Evolutionary conservation across 176 grass and related monocot genomes (phyloP).

Genomic region (Bromus sterilis): DNA sequence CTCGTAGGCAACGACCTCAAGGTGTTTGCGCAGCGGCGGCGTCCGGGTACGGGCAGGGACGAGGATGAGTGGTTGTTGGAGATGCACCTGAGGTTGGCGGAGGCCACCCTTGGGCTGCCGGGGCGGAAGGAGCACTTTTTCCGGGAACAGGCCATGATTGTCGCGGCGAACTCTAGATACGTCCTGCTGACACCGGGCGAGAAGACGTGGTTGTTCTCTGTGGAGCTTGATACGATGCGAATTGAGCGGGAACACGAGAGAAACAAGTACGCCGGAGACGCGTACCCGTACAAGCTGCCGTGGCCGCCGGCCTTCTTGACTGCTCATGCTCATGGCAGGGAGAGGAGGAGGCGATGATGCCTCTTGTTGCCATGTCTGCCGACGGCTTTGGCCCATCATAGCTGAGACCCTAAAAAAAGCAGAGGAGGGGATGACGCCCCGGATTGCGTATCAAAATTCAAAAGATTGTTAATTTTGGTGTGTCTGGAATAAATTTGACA

Average conservation of each 20-base stretch:
- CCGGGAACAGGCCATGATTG: not conserved
- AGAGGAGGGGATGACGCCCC: too few relatives aligned
- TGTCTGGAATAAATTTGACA: too few relatives aligned
- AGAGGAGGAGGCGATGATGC: too few relatives aligned
- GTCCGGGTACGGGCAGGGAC: not conserved
- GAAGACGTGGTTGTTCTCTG: conserved; percentile 2
- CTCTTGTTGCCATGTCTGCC: too few relatives aligned
- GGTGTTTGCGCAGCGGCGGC: not conserved
- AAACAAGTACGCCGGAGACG: too few relatives aligned
- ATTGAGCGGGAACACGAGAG: not conserved
- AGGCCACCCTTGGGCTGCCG: not conserved
- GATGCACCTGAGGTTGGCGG: not conserved
- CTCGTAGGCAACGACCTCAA: not conserved
- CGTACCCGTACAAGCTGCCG: too few relatives aligned
- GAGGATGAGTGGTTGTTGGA: not conserved
- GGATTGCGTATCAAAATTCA: too few relatives aligned
- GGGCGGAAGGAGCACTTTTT: not conserved
- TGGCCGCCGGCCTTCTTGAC: too few relatives aligned
- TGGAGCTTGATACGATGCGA: not conserved
- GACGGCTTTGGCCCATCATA: too few relatives aligned
- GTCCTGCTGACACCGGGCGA: not conserved
- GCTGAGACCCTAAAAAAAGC: too few relatives aligned
- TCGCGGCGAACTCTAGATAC: not conserved
- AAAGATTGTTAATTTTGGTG: too few relatives aligned
- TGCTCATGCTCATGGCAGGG: too few relatives aligned